phyloP scores from a whole-genome alignment of 495 filamentous ascomycete species.

The Penicillium desertorum region DNA sequence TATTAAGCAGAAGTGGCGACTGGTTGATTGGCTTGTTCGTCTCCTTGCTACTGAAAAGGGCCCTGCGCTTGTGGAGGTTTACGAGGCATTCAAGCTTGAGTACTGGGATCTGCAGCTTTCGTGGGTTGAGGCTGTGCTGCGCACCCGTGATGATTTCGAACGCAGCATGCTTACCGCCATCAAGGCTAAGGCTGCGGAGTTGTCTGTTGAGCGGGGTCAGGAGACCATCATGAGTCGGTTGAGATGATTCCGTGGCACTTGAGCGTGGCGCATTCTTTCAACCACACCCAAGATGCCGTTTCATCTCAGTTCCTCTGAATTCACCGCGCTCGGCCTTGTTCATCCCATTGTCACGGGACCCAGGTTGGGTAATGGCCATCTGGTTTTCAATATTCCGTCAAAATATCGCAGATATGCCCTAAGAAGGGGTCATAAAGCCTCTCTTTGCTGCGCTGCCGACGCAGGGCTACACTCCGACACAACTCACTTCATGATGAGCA shows the following conservation, averaged over 20 bases:
- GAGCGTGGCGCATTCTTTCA: background rate
- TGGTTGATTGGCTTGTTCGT: constrained; percentile 74
- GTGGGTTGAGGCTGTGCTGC: constrained; percentile 94
- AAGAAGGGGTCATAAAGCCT: background rate
- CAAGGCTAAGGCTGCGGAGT: constrained; percentile 80
- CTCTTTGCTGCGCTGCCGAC: background rate
- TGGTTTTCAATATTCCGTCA: background rate
- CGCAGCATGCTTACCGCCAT: constrained; percentile 81
- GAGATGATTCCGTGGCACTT: constrained; percentile 51
- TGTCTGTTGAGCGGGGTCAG: constrained; percentile 70
- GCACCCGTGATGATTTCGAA: constrained; percentile 90
- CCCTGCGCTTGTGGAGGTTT: constrained; percentile 65
- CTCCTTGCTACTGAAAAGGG: constrained; percentile 75
- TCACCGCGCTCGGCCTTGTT: background rate
- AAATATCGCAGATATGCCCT: background rate
- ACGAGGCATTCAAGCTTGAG: constrained; percentile 75
- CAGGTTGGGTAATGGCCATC: background rate
- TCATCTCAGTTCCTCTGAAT: background rate
- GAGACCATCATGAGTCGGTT: constrained; percentile 93
- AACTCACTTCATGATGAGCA: background rate
- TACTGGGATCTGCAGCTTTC: constrained; percentile 95
- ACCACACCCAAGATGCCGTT: too few species aligned
- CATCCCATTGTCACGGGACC: background rate
- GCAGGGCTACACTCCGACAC: background rate
- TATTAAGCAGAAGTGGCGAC: constrained; percentile 89